Base-by-base conservation (phyloP, 306 rosid species). In the Pterocarpus santalinus region DNA sequence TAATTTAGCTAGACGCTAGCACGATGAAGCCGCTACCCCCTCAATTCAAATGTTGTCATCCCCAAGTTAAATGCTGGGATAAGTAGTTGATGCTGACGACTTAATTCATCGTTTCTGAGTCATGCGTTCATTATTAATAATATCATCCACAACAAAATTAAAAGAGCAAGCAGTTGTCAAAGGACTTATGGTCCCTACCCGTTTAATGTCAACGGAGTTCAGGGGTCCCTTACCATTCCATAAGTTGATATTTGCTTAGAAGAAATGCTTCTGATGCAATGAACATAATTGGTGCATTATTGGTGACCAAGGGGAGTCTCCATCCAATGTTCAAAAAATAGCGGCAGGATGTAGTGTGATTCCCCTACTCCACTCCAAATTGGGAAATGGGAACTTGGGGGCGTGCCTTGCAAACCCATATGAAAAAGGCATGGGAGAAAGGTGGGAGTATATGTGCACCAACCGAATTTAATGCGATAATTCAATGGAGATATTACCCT, bases 11-110 rank as follows among this genome's bases (percentile, higher is more conserved):
- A 64, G 34, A 77, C 79, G 82, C 64, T 69, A 69, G 69, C 82
- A 83, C 36, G 35, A 77, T 61, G 63, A 69, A 68, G 71, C 72
- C 10, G n/a, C 65, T 57, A 10, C 65, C 46, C n/a, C 61, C 63
- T 70, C 34, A 56, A 71, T 53, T 72, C 77, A 58, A 83, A 58
- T 55, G 63, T 51, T 74, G 81, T 74, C 64, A 74, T 68, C 65
- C 28, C 6, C 43, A 11, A 33, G 39, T 62, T 75, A 38, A 78
- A 36, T 60, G 13, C n/a, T 51, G 36, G 72, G 55, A 71, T 67
- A 66, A 69, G 73, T 68, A 32, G 82, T 85, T 86, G 79, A 77
- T 88, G 88, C 86, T 78, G 87, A 83, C 86, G 41, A 53, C 72
- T 63, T 69, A 11, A 62, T 47, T 36, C 56, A 81, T 60, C 74